phyloP scores from a whole-genome alignment of 306 rosid species.

The Citrullus amarus region DNA sequence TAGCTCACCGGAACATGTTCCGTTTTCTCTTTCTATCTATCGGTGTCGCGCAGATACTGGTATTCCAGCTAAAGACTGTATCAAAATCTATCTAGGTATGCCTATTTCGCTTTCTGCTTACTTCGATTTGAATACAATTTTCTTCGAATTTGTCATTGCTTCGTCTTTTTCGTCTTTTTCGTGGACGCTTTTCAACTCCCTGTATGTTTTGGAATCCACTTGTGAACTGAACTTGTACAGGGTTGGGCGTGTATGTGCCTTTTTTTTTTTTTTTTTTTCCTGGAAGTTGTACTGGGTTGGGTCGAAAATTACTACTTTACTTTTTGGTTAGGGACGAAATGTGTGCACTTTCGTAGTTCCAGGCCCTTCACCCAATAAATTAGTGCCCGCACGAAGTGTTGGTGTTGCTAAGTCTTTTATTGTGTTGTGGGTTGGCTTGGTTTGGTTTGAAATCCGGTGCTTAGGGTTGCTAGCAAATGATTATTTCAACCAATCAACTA shows the following conservation, averaged over 20 bases:
- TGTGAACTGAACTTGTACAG: not conserved
- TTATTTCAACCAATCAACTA: not conserved
- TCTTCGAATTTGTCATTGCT: not conserved
- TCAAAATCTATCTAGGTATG: slow-evolving; percentile 64
- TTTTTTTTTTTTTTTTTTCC: too few species aligned
- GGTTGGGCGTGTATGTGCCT: too few species aligned
- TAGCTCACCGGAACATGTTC: slow-evolving; percentile 1
- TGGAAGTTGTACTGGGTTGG: too few species aligned
- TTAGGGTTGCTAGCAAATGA: not conserved
- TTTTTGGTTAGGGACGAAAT: not conserved
- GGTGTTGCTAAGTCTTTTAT: not conserved
- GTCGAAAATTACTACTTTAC: not conserved
- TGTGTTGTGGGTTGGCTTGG: not conserved
- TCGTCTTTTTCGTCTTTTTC: not conserved
- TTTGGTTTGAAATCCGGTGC: not conserved
- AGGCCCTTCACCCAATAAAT: too few species aligned
- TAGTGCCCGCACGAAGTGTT: not conserved
- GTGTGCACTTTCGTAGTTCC: not conserved
- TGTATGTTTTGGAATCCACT: not conserved
- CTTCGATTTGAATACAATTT: not conserved
- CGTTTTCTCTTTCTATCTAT: not conserved
- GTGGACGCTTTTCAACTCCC: not conserved
- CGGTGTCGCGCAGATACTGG: slow-evolving; percentile 42
- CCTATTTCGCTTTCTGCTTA: not conserved
- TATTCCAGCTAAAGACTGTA: slow-evolving; percentile 72